These are phyloP conservation scores for Acacia confusa DNA, from an alignment of 306 rosid species.

Conservation along the genomic window DNA sequence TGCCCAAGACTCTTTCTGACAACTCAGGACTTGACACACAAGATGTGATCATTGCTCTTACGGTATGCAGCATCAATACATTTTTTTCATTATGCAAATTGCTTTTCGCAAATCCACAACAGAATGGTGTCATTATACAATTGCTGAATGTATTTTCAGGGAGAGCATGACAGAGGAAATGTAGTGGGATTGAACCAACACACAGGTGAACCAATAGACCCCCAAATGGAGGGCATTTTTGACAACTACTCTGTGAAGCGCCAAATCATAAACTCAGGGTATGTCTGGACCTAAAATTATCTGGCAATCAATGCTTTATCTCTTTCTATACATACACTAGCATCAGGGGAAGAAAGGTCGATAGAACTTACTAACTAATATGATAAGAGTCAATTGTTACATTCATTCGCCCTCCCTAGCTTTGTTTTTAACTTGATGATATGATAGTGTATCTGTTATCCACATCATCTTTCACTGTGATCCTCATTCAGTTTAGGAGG, in stretches of 20 bases:
- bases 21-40: conserved; percentile 96
- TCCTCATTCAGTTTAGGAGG: neutral
- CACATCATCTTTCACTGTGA: neutral
- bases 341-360: neutral
- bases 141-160: conserved; percentile 55
- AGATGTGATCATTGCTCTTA: conserved; percentile 85
- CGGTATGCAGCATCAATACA: conserved; percentile 41
- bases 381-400: neutral
- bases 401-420: neutral
- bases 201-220: conserved; percentile 92
- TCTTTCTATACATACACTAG: neutral
- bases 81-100: neutral
- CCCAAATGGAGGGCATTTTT: conserved; percentile 92
- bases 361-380: neutral
- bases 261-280: conserved; percentile 95
- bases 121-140: neutral
- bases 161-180: conserved; percentile 87
- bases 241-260: conserved; percentile 96
- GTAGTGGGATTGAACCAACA: conserved; percentile 77
- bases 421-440: neutral
- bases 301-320: neutral
- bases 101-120: neutral
- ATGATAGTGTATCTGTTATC: neutral
- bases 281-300: conserved; percentile 24
- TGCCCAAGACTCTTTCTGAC: conserved; percentile 96